Evolutionary conservation across 441 rosid genomes (phyloP), one percentile per base, ranked within the genome.

Genomic region (Pelargonium cotyledonis): DNA sequence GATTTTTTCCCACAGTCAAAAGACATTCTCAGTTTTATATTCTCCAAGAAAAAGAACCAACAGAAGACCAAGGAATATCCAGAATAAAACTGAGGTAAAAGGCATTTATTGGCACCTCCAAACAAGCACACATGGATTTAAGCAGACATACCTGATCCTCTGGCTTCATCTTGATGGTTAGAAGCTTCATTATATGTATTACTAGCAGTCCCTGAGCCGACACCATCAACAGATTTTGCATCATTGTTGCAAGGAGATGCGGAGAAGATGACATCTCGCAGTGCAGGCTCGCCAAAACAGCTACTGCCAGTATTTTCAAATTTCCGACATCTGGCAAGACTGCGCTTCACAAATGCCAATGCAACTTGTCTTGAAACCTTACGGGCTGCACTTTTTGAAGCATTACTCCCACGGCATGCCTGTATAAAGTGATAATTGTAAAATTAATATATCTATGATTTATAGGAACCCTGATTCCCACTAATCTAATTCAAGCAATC

Each of bases 311-410:
- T 79, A 43, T 80, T 83, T 79, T 84, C 81, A 64, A 79, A 85
- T 76, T 82, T 82, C 65, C 69, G 78, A 66, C 85, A 85, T 85
- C 88, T 85, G 57, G 79, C 82, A 23, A 87, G 85, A 58, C 82
- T 80, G 63, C 85, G 82, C 78, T 75, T 82, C 68, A 78, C 75
- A 72, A 84, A 85, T 64, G 83, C 82, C 79, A 75, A 11, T 1
- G 88, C 89, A 74, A 72, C 76, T 47, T 76, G 88, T 76, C 80
- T 87, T n/a, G 89, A 70, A 65, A 85, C 88, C 77, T 82, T 84
- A 0, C 80, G 69, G 26, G 79, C 68, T 55, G 87, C 84, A 15
- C 57, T 71, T 67, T 80, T 81, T 38, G 80, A 75, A 63, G 85
- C 81, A 73, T 43, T 70, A 74, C 75, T 81, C 70, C 84, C 88